These are phyloP conservation scores for Pontederia crassipes DNA, from an alignment of 176 grass and related monocot species.

Conservation along the genomic window DNA sequence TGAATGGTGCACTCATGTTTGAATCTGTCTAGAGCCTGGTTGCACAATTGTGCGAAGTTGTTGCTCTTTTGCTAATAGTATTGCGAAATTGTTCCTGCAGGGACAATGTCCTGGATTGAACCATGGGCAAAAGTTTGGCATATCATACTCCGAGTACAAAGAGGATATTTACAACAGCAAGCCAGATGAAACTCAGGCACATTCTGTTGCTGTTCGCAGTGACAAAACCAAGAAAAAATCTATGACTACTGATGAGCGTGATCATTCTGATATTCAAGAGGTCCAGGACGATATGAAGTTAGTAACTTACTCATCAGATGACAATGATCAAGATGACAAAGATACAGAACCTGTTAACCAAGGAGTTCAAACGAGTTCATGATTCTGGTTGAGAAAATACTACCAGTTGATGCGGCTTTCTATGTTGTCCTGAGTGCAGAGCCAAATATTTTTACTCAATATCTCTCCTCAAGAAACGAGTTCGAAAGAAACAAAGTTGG, in stretches of 20 bases:
- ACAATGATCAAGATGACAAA: conserved; percentile 8
- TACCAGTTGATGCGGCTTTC: too few species aligned
- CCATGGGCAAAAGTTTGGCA: conserved; percentile 75
- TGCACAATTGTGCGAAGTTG: neutral
- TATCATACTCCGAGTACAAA: conserved; percentile 42
- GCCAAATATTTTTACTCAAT: too few species aligned
- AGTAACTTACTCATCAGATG: conserved; percentile 12
- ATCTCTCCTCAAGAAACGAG: too few species aligned
- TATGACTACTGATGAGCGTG: neutral
- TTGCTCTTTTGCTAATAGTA: conserved; percentile 4
- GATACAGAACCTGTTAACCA: conserved; percentile 27
- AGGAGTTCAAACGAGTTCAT: conserved; percentile 20
- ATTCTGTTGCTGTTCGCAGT: conserved; percentile 37
- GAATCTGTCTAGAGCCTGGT: too few species aligned
- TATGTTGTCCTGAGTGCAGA: too few species aligned
- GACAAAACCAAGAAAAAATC: conserved; percentile 8
- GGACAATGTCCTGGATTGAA: conserved; percentile 69
- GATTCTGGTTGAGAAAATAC: conserved; percentile 23
- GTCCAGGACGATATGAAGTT: neutral
- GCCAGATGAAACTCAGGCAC: conserved; percentile 30
- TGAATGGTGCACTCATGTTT: too few species aligned
- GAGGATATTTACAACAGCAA: conserved; percentile 25
- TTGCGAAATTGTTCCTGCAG: conserved; percentile 30
- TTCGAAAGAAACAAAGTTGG: too few species aligned
- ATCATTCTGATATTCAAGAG: conserved; percentile 5